These are phyloP conservation scores for Chaetomium tenue DNA, from an alignment of 495 filamentous ascomycete genomes.

Conservation along the genomic window DNA sequence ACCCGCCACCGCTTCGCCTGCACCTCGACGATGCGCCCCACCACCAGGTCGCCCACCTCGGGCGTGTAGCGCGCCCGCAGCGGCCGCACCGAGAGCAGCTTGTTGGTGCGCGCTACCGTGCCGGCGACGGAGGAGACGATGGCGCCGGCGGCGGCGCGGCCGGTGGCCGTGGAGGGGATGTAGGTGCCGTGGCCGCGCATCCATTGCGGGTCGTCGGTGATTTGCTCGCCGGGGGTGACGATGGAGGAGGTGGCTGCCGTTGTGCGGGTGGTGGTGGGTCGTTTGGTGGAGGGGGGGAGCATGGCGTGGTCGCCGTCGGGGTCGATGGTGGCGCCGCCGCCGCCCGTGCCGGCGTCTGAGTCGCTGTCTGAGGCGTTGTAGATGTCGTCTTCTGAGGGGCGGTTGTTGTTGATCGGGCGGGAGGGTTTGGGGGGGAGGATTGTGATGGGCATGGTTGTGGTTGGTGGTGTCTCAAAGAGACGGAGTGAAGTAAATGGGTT, in stretches of 20 bases:
- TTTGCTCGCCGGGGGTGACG: slow-evolving; percentile 84
- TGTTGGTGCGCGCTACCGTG: slow-evolving; percentile 87
- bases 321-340: slow-evolving; percentile 24
- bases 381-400: slow-evolving; percentile 25
- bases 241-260: slow-evolving; percentile 40
- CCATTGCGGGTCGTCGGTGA: slow-evolving; percentile 93
- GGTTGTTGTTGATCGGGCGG: slow-evolving; percentile 20
- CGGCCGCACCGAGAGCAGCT: slow-evolving; percentile 84
- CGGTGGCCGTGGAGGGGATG: slow-evolving; percentile 68
- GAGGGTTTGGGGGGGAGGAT: slow-evolving; percentile 64
- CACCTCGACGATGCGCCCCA: slow-evolving; percentile 90
- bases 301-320: slow-evolving; percentile 63
- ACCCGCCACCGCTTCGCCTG: slow-evolving; percentile 89
- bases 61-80: slow-evolving; percentile 91
- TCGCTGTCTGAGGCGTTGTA: no score
- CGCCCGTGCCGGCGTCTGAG: slow-evolving; percentile 45
- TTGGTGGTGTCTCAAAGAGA: not conserved
- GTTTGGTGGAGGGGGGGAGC: slow-evolving; percentile 34
- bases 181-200: slow-evolving; percentile 93
- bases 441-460: slow-evolving; percentile 70
- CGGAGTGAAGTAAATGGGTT: not conserved
- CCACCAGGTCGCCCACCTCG: slow-evolving; percentile 91
- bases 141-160: slow-evolving; percentile 54
- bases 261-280: slow-evolving; percentile 19
- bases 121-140: slow-evolving; percentile 88